Evolutionary conservation across 2,329 filamentous ascomycete species (phyloP), one percentile per base, ranked within the genome.

Genomic region (Ambrosiella xylebori): DNA sequence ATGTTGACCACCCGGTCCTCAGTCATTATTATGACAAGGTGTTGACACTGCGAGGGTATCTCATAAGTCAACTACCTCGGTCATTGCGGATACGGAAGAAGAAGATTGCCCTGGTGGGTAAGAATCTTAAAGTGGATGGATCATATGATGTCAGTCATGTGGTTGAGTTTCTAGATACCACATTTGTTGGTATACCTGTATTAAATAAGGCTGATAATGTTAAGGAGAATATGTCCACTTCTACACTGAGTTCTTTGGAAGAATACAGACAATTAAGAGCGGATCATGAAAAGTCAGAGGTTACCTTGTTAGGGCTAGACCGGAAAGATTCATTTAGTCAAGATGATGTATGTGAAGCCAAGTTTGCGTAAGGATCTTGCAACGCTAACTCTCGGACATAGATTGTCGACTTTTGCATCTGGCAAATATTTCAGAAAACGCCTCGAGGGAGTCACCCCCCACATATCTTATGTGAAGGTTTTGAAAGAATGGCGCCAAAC

Each of bases 381-480:
- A 45, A n/a, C 56, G 58, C 56, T 63, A 37, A 54, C 17, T 55
- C 53, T 19, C 11, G 39, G 19, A 9, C 13, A 41, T 64, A 89
- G 85, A 78, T 91, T 63, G 75, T 91, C 49, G 84, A 90, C 65
- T 88, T 86, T 68, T 78, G 79, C 36, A 80, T 96, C 47, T 89
- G 85, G 80, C 75, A 79, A 8, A 73, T 95, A 1, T 95, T 95
- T 68, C 79, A 78, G n/a, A 47, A 8, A 15, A 17, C 44, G n/a
- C 47, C 47, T 7, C 35, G n/a, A 9, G 35, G 17, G 19, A 27
- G 9, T 35, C 35, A 17, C 65, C 83, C 85, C 1, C 77, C 79
- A 55, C 87, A 96, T 70, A 65, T 95, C 4, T 77, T 98, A 3
- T 90, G 88, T 64, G 84, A 95, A 73, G 91, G 91, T 27, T 95